Evolutionary conservation across 306 rosid species (phyloP), one percentile per base, ranked within the genome.

Genomic region (Acacia melanoxylon): DNA sequence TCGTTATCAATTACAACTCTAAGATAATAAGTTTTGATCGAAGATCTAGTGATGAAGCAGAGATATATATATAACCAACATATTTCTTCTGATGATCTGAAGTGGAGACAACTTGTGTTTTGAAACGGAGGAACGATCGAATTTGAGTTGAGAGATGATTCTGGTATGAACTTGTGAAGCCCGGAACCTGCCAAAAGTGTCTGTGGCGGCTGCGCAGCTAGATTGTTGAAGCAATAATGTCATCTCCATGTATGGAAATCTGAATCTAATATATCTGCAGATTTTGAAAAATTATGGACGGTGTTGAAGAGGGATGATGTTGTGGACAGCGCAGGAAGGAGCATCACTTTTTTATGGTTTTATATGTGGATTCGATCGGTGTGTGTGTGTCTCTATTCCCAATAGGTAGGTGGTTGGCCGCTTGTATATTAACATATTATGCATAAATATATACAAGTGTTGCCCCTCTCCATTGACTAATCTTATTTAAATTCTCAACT

Each of bases 51-150:
- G 20, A 20, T 8, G 24, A 17, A 80, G 24, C 49, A 24, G 16
- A 11, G 4, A 13, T 12, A 35, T 9, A 44, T 16, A 16, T 29
- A 29, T 29, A 29, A 48, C 8, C 31, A 75, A 88, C 91, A 25
- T 89, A 51, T 80, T 86, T 73, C 33, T 63, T 54, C 27, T 82
- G 16, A 20, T 63, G 31, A 29, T 29, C 44, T 42, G 81, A 67
- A 78, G 33, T 65, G 20, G 27, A 35, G n/a, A 29, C 22, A 10
- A 20, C 40, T 14, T 78, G 58, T 78, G 81, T 5, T 82, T 29
- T 48, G 33, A 48, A 54, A 46, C 25, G 15, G 63, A 58, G 46
- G 79, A 75, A 49, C 40, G 15, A 31, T 56, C 73, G 15, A 45
- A 19, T 52, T 65, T 82, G 66, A 24, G 66, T 24, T 22, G 1